Base-by-base conservation (phyloP, 768 basidiomycete species). In the Xerocomellus chrysenteron region DNA sequence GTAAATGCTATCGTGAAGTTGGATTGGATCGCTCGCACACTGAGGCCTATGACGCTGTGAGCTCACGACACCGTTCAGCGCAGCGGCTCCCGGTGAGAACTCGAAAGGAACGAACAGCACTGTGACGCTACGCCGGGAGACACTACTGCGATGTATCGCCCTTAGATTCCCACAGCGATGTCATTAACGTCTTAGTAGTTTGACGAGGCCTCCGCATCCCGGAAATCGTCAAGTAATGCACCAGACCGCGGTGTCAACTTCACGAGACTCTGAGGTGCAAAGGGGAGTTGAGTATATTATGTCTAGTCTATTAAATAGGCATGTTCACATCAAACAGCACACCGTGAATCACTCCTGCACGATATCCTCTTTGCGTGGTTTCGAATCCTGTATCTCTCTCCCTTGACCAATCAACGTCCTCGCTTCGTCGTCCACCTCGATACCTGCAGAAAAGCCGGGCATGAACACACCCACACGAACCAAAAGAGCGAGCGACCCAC, bases 291-390 rank as follows among this genome's bases (percentile, higher is more conserved):
- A 41, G 40, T 33, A 37, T 44, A 43, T 51, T 53, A 33, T 37
- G 26, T 65, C 56, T 58, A 58, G 45, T 58, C 53, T 61, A 55
- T 43, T 47, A 48, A 52, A 28, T 59, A 41, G 40, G 11, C 9
- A 46, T 50, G 57, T 46, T 47, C 10, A 19, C 11, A 14, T 56
- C 47, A 56, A 42, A 64, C 63, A 76, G 14, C 50, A 57, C 52
- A 26, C 13, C 4, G 37, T 57, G 26, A 56, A 56, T 69, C 68
- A 80, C 67, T 91, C 90, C 69, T 90, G 86, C 40, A 97, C 86
- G 63, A 98, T 96, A 70, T 98, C 95, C 77, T 97, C 96, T 75
- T 96, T 94, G 70, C 92, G 84, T n/a, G 94, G 92, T 66, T 75
- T 82, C 24, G 82, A 80, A 64, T 88, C 84, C 47, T 88, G 88